Percentiles rank a stretch among this genome's conserved stretches.
phyloP scores from a whole-genome alignment of 192 early-diverging fungal genomes.

The Kappamyces sp. region DNA sequence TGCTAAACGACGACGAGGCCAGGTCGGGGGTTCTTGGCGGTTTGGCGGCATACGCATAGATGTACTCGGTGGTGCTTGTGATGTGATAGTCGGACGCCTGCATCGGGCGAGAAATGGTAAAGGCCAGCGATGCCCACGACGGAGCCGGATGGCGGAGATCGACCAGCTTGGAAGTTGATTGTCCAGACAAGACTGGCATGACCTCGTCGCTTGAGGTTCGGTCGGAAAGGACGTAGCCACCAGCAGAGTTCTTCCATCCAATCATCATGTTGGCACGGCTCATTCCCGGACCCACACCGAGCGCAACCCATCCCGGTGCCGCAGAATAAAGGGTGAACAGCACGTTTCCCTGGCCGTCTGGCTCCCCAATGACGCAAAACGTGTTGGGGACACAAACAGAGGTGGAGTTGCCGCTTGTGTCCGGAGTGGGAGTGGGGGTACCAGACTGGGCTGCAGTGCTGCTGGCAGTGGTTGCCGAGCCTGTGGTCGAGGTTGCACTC shows the following conservation, averaged over 20 bases:
- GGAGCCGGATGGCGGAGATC: constrained; percentile 10
- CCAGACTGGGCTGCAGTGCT: too few relatives aligned
- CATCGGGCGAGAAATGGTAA: background rate
- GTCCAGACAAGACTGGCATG: background rate
- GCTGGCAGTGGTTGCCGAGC: too few relatives aligned
- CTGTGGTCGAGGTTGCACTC: background rate
- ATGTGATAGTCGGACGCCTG: background rate
- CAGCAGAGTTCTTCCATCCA: constrained; percentile 22
- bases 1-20: background rate
- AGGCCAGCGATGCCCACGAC: constrained; percentile 9
- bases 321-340: constrained; percentile 5
- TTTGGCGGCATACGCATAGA: constrained; percentile 15
- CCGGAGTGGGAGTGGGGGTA: too few relatives aligned
- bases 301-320: constrained; percentile 20
- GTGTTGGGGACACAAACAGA: background rate
- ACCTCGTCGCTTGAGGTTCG: background rate
- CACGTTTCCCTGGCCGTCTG: constrained; percentile 10
- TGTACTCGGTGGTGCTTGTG: constrained; percentile 7
- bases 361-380: background rate
- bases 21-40: constrained; percentile 10
- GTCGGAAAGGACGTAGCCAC: constrained; percentile 17
- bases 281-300: constrained; percentile 29
- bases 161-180: background rate
- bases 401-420: background rate
- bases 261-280: constrained; percentile 23